phyloP scores from a whole-genome alignment of 306 rosid genomes.

The Sesbania bispinosa region DNA sequence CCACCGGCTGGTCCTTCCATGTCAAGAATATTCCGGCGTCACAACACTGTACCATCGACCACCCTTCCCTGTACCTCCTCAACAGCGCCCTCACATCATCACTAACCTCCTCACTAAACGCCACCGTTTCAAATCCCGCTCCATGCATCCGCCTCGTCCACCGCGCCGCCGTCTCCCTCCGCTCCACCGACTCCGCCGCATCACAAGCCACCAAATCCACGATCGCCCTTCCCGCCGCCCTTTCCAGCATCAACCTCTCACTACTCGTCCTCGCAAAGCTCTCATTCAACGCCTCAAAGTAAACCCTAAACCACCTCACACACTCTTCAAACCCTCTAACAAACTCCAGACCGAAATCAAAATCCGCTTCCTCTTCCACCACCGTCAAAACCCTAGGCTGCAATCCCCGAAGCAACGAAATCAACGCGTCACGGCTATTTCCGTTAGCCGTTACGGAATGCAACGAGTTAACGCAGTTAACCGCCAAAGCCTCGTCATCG shows the following conservation, averaged over 20 bases:
- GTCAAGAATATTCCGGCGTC: conserved; percentile 79
- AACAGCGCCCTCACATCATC: conserved; percentile 85
- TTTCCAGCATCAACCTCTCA: conserved; percentile 70
- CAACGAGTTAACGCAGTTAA: conserved; percentile 65
- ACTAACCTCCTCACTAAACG: conserved; percentile 81
- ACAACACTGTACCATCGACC: conserved; percentile 70
- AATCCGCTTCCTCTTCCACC: conserved; percentile 91
- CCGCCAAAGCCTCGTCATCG: conserved; percentile 74
- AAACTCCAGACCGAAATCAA: conserved; percentile 57
- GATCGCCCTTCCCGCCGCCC: conserved; percentile 74
- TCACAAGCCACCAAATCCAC: conserved; percentile 71
- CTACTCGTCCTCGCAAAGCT: conserved; percentile 62
- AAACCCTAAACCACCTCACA: conserved; percentile 88
- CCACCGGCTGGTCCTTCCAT: conserved; percentile 89
- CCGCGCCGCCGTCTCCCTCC: conserved; percentile 62
- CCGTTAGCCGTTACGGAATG: conserved; percentile 47
- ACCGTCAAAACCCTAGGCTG: conserved; percentile 73
- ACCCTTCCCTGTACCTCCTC: conserved; percentile 88
- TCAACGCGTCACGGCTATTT: conserved; percentile 49
- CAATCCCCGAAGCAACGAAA: conserved; percentile 43
- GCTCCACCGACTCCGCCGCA: conserved; percentile 52
- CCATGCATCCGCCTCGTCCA: conserved; percentile 67
- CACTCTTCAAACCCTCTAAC: conserved; percentile 68
- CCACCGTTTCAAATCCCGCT: conserved; percentile 41
- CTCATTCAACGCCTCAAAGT: conserved; percentile 79